Conservation (phyloP, 148 eudicot species). For the Cornus kousa region DNA sequence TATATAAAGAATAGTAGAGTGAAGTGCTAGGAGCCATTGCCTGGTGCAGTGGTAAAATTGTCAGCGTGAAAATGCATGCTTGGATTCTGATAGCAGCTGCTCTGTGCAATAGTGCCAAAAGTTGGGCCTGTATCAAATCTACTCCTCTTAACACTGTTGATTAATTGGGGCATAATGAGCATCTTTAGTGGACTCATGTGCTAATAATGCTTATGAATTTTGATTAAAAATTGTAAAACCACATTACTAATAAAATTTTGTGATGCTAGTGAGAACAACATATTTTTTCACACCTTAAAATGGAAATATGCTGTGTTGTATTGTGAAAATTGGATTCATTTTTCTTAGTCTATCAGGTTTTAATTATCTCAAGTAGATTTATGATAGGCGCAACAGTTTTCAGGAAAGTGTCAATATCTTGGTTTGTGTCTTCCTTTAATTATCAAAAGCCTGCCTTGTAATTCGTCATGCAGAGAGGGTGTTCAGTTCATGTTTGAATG, state of each 20-base stretch:
- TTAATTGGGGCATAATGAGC: too few relatives aligned
- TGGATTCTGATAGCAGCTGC: too few relatives aligned
- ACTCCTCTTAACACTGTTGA: too few relatives aligned
- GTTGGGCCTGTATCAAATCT: too few relatives aligned
- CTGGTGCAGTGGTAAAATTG: too few relatives aligned
- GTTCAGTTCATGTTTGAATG: conserved; percentile 99
- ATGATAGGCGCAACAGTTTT: neutral
- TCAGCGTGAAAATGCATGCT: too few relatives aligned
- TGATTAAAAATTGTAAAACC: neutral
- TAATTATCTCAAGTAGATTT: neutral
- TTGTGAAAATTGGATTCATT: too few relatives aligned
- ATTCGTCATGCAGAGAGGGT: conserved; percentile 77
- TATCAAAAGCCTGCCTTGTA: conserved; percentile 10
- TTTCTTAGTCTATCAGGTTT: neutral
- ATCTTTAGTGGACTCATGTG: neutral
- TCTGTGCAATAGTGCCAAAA: too few relatives aligned
- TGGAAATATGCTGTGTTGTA: too few relatives aligned
- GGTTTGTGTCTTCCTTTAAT: neutral
- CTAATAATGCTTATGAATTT: neutral
- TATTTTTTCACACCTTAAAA: too few relatives aligned
- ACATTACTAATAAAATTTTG: too few relatives aligned
- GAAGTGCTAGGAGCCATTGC: too few relatives aligned
- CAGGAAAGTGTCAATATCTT: neutral
- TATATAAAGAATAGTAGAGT: neutral
- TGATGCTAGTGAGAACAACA: neutral